Conservation (phyloP, 1,139 yeast species). For the Protomyces arabidopsidicola region DNA sequence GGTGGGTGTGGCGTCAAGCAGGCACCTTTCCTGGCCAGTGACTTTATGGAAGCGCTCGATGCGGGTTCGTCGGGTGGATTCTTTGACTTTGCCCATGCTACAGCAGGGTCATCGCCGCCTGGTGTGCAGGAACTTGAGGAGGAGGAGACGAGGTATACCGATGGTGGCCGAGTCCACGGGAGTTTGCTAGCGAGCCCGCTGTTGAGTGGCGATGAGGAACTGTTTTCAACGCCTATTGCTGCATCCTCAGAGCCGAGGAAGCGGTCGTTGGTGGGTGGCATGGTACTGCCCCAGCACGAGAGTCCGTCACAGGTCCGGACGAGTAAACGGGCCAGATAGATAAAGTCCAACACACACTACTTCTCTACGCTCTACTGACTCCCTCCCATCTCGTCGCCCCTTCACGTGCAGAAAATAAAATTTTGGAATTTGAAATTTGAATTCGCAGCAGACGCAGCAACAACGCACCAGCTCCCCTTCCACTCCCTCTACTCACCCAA, state of each 20-base stretch:
- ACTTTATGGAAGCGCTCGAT: constrained; percentile 7
- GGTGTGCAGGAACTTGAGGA: no score
- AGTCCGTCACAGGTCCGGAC: neutral
- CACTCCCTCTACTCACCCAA: neutral
- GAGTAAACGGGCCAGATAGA: neutral
- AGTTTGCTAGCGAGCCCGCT: neutral
- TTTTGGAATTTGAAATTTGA: neutral
- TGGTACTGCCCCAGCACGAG: neutral
- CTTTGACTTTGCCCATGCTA: neutral
- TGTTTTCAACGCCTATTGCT: neutral
- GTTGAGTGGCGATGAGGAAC: neutral
- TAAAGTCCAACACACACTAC: no score
- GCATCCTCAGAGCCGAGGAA: neutral
- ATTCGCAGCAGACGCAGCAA: no score
- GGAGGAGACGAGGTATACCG: neutral
- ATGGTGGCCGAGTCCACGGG: neutral
- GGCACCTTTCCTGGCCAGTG: constrained; percentile 13
- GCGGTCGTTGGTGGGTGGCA: neutral
- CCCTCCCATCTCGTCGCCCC: neutral
- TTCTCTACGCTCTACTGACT: no score
- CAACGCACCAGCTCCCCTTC: neutral
- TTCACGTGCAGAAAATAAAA: neutral
- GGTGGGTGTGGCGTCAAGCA: constrained; percentile 18
- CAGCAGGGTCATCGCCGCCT: neutral
- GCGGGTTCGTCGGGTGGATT: neutral